Evolutionary conservation across 345 rosid genomes (phyloP).

Genomic region (Rhizophora mangle): DNA sequence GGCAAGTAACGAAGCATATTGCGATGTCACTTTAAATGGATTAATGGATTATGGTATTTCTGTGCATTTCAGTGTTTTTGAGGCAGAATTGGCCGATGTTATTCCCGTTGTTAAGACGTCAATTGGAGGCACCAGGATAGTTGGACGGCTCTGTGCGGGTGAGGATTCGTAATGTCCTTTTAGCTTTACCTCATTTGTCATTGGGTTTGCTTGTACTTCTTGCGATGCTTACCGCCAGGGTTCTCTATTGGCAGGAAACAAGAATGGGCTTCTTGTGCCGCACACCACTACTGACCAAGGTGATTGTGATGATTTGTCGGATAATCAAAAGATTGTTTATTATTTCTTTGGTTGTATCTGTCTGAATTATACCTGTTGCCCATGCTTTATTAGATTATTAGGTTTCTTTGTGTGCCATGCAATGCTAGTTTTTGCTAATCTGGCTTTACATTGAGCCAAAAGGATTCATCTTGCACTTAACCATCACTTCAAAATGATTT

Average conservation of each 20-base stretch:
- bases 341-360: not conserved
- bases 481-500: no score
- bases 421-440: no score
- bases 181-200: not conserved
- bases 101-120: slow-evolving; percentile 93
- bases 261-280: slow-evolving; percentile 91
- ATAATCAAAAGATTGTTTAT: not conserved
- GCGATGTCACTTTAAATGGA: not conserved
- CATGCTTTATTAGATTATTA: no score
- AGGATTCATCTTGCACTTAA: no score
- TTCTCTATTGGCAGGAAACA: slow-evolving; percentile 55
- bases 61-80: slow-evolving; percentile 49
- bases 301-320: slow-evolving; percentile 9
- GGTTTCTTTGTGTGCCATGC: no score
- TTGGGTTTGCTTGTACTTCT: not conserved
- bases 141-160: slow-evolving; percentile 92
- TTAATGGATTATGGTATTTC: not conserved
- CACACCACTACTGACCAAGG: slow-evolving; percentile 98
- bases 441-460: no score
- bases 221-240: not conserved
- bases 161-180: not conserved
- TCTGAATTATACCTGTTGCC: not conserved
- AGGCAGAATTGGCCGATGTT: slow-evolving; percentile 76
- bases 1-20: not conserved
- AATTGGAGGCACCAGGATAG: slow-evolving; percentile 73